Percentiles rank a stretch among this genome's conserved stretches.
Evolutionary conservation across 1,139 yeast genomes (phyloP).

Genomic region (Hyphopichia wangnamkhiaoensis): DNA sequence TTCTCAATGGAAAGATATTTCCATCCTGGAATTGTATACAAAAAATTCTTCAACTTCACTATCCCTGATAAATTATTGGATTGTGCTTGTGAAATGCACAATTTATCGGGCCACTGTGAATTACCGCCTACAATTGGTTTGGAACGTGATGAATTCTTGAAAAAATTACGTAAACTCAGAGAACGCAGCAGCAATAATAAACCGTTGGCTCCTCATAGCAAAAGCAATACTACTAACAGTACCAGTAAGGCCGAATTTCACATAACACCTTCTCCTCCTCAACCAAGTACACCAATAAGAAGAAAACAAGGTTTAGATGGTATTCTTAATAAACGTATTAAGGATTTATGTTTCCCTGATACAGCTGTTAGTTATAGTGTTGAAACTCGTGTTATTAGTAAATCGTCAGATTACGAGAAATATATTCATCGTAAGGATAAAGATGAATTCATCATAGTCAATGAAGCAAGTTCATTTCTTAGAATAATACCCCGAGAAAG

Average conservation of each 20-base stretch:
- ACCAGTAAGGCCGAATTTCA: not conserved
- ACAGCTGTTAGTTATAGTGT: slow-evolving; percentile 26
- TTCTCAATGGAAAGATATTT: slow-evolving; percentile 24
- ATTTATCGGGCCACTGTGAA: slow-evolving; percentile 33
- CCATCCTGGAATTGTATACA: slow-evolving; percentile 30
- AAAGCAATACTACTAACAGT: not conserved
- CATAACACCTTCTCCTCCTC: not conserved
- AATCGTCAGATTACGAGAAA: slow-evolving; percentile 22
- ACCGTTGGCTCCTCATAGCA: slow-evolving; percentile 7
- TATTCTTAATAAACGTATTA: slow-evolving; percentile 10
- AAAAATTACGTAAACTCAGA: slow-evolving; percentile 4
- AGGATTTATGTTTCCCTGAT: slow-evolving; percentile 28
- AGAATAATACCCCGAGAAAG: slow-evolving; percentile 22
- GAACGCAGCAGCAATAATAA: not conserved
- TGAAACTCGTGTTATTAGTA: slow-evolving; percentile 29
- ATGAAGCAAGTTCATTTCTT: slow-evolving; percentile 22
- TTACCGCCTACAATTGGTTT: slow-evolving; percentile 43
- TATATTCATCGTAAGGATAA: slow-evolving; percentile 10
- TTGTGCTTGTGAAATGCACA: slow-evolving; percentile 38
- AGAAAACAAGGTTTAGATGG: slow-evolving; percentile 9
- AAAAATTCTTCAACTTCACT: slow-evolving; percentile 43
- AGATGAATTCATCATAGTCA: slow-evolving; percentile 24
- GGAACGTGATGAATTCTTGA: slow-evolving; percentile 18
- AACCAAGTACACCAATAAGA: not conserved
- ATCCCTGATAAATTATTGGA: slow-evolving; percentile 43